Base-by-base conservation (phyloP, 441 rosid genomes). In the Corymbia citriodora region DNA sequence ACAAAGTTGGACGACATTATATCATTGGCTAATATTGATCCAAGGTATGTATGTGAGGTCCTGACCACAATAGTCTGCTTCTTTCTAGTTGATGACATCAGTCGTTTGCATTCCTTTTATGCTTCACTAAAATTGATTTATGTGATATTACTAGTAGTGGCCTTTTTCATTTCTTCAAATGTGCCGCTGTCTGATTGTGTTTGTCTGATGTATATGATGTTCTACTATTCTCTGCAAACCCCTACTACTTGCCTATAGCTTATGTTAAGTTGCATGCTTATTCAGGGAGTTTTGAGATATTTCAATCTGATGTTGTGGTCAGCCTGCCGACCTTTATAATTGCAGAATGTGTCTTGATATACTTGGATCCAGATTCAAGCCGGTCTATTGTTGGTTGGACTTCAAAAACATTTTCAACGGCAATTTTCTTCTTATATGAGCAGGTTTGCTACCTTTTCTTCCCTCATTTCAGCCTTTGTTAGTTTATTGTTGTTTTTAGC, bases 301-400 rank as follows among this genome's bases (percentile, higher is more conserved):
- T 93, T 92, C 82, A 88, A 92, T 94, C 97, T 97, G 92, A 96
- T 94, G 90, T 93, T 91, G 92, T 93, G 93, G 94, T 96, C 99
- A 97, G 99, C 96, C 92, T 96, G 97, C 99, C 99, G 89, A 97
- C 99, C 92, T 98, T 97, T 95, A 96, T 97, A 92, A 96, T 97
- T 95, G 99, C 99, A 97, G 99, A 98, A 94, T 97, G 99, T 90
- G 97, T 98, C 92, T 95, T 98, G 92, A 98, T 98, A 93, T 97
- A 98, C 95, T 89, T 97, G 96, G 96, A 94, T 93, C 98, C 99
- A n/a, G 97, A 96, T 90, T 95, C 99, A 92, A 96, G 96, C 92
- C 92, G 93, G 45, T 93, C 95, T 87, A 94, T 97, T 52, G 98
- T 96, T 90, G 93, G 94, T 89, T 98, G 99, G 99, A 96, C 98